These are phyloP conservation scores for Anethum foeniculum DNA, from an alignment of 140 eudicot species.

Conservation along the genomic window DNA sequence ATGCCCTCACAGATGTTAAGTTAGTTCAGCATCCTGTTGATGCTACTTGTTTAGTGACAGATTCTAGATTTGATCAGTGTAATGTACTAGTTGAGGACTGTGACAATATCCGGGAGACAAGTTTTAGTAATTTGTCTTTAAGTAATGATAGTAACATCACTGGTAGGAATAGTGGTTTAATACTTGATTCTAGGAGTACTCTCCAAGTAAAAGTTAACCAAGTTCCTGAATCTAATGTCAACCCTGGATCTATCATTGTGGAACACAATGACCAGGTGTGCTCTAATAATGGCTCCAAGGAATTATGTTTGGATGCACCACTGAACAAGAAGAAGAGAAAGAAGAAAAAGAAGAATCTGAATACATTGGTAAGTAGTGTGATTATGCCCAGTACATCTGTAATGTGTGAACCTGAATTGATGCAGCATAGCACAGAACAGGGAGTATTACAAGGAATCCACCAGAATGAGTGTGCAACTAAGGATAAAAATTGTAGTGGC, in stretches of 20 bases:
- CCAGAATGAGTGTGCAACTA: background rate
- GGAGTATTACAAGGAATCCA: background rate
- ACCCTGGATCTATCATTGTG: background rate
- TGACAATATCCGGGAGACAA: background rate
- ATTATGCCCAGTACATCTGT: constrained; percentile 1
- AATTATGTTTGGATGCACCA: background rate
- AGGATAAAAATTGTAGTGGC: background rate
- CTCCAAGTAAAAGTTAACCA: background rate
- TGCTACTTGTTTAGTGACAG: background rate
- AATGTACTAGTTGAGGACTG: background rate
- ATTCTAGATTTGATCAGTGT: background rate
- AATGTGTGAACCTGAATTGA: background rate
- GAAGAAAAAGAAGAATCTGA: background rate
- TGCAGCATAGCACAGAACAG: constrained; percentile 5
- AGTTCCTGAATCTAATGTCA: background rate
- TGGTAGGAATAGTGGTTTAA: background rate
- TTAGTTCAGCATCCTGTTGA: background rate
- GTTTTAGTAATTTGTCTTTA: background rate
- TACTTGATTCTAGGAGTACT: background rate
- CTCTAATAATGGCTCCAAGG: background rate
- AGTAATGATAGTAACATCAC: background rate
- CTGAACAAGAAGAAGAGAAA: background rate
- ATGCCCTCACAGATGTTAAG: background rate
- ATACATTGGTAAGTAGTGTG: background rate
- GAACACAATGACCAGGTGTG: background rate